A percentile compares a stretch with the other conserved stretches of the same genome.
These are phyloP conservation scores for Cryphonectria nitschkei DNA, from an alignment of 2,329 filamentous ascomycete genomes.

Conservation along the genomic window DNA sequence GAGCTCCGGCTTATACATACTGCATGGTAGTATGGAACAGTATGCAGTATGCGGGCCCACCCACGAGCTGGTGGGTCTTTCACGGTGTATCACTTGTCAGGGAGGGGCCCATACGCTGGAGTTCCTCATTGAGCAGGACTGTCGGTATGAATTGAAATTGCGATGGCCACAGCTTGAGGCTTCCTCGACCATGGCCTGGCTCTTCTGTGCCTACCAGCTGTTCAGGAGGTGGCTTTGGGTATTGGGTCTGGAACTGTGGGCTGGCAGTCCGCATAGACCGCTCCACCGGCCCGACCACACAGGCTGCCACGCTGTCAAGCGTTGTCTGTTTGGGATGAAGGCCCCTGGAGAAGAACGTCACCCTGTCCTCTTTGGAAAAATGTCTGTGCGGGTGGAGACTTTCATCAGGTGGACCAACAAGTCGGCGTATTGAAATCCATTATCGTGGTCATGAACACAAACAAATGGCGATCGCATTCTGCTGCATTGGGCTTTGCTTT, in stretches of 20 bases:
- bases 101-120: neutral
- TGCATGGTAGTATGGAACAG: no score
- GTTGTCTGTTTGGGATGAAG: neutral
- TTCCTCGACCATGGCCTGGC: neutral
- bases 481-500: neutral
- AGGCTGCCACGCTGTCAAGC: constrained; percentile 20
- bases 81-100: constrained; percentile 15
- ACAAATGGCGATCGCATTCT: neutral
- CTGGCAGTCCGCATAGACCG: constrained; percentile 21
- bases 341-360: neutral
- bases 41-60: constrained; percentile 4
- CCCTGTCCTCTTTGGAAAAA: neutral
- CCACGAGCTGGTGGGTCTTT: constrained; percentile 5
- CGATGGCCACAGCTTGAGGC: neutral
- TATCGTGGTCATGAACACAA: neutral
- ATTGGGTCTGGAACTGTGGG: constrained; percentile 6
- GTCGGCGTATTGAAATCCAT: neutral
- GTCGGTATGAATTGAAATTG: neutral
- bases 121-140: neutral
- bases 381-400: neutral
- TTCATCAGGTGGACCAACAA: neutral
- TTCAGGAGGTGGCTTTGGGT: neutral
- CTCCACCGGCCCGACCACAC: constrained; percentile 12
- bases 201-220: neutral
- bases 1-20: constrained; percentile 9